phyloP scores from a whole-genome alignment of 192 early-diverging fungal genomes.

The Gryganskiella cystojenkinii region DNA sequence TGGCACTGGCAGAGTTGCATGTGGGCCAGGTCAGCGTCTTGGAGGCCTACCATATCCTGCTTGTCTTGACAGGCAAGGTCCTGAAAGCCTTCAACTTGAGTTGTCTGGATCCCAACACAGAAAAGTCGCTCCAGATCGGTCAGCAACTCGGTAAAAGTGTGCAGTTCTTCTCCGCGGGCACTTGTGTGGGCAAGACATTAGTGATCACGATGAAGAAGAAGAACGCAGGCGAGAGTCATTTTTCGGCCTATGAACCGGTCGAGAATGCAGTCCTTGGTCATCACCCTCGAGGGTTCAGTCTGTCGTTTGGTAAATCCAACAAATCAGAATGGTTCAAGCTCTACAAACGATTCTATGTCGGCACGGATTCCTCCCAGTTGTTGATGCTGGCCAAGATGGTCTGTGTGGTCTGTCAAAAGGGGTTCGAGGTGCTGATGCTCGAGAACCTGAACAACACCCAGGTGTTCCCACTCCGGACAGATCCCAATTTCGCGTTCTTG shows the following conservation, averaged over 20 bases:
- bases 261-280: constrained; percentile 48
- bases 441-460: constrained; percentile 81
- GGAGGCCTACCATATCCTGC: constrained; percentile 78
- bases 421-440: constrained; percentile 94
- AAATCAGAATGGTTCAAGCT: constrained; percentile 48
- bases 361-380: constrained; percentile 86
- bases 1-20: constrained; percentile 60
- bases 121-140: constrained; percentile 45
- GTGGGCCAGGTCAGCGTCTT: constrained; percentile 90
- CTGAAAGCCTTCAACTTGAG: constrained; percentile 49
- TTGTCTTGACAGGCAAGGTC: constrained; percentile 73
- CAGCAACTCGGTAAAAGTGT: constrained; percentile 50
- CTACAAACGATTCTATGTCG: constrained; percentile 91
- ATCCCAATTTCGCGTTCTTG: constrained; percentile 80
- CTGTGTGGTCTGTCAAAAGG: constrained; percentile 85
- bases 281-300: constrained; percentile 42
- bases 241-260: constrained; percentile 41
- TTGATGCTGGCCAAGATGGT: constrained; percentile 87
- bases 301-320: constrained; percentile 38
- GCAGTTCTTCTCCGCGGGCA: constrained; percentile 58
- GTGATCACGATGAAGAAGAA: constrained; percentile 53
- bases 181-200: constrained; percentile 51
- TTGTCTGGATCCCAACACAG: constrained; percentile 43
- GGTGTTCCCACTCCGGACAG: constrained; percentile 83
- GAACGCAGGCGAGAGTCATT: constrained; percentile 48